These are phyloP conservation scores for Suhomyces sp. DNA, from an alignment of 805 yeast species.

Conservation along the genomic window DNA sequence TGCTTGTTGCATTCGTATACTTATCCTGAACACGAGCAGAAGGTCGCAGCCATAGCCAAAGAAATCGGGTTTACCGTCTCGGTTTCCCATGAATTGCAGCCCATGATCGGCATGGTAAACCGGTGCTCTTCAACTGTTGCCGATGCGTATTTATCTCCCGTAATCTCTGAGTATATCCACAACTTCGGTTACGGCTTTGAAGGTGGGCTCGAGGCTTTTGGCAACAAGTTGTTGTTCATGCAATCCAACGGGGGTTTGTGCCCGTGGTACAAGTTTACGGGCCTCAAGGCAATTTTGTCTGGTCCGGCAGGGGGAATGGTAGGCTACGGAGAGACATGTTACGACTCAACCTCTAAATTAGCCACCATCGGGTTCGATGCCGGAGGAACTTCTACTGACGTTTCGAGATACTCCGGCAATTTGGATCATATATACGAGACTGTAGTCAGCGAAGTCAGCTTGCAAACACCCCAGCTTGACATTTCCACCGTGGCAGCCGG, in stretches of 20 bases:
- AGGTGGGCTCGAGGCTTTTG: conserved; percentile 40
- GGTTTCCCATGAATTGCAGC: conserved; percentile 39
- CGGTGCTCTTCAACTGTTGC: conserved; percentile 43
- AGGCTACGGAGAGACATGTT: conserved; percentile 85
- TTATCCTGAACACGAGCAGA: conserved; percentile 36
- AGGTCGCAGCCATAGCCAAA: conserved; percentile 33
- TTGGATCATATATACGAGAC: conserved; percentile 45
- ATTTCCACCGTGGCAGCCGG: conserved; percentile 48
- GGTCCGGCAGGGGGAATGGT: conserved; percentile 99
- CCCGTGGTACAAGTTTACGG: conserved; percentile 79
- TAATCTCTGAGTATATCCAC: conserved; percentile 32
- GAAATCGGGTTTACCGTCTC: conserved; percentile 39
- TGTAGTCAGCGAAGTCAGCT: conserved; percentile 42
- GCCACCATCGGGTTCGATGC: conserved; percentile 44
- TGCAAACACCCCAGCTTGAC: conserved; percentile 46
- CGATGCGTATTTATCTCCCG: conserved; percentile 43
- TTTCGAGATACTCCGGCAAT: conserved; percentile 39
- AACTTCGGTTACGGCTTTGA: conserved; percentile 40
- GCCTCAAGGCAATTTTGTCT: conserved; percentile 81
- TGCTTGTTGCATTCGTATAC: conserved; percentile 42
- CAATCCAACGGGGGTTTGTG: conserved; percentile 96
- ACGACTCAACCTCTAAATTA: conserved; percentile 25
- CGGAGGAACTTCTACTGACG: conserved; percentile 48
- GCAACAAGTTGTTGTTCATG: conserved; percentile 76
- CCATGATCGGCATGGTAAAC: conserved; percentile 44